Evolutionary conservation across 768 basidiomycete species (phyloP).

Genomic region (Hypholoma sublateritium): DNA sequence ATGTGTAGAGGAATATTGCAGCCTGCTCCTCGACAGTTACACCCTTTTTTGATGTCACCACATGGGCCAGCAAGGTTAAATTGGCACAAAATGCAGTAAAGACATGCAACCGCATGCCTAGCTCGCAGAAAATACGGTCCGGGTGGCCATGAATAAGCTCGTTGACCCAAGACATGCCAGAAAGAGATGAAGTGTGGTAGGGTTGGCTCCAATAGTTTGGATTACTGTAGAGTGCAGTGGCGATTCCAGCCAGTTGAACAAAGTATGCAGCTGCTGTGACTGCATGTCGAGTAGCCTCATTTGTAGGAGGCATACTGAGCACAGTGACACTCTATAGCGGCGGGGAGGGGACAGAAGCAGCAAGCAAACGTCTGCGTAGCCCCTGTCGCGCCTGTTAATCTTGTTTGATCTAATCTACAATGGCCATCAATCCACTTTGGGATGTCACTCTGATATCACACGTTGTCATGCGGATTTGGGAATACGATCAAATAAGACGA

Average conservation of each 20-base stretch:
- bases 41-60: constrained; percentile 4
- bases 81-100: neutral
- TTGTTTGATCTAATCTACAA: neutral
- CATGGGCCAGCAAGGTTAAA: neutral
- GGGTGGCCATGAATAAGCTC: constrained; percentile 19
- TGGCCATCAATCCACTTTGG: neutral
- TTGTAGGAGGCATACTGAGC: neutral
- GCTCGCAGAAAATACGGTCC: constrained; percentile 9
- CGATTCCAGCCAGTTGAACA: constrained; percentile 2
- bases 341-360: neutral
- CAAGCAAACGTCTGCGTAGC: neutral
- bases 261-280: constrained; percentile 6
- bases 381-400: neutral
- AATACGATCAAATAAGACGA: too few relatives aligned
- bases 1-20: constrained; percentile 27
- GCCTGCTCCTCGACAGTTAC: constrained; percentile 19
- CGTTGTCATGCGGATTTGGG: too few relatives aligned
- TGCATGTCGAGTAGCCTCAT: neutral
- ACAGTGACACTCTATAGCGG: neutral
- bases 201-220: constrained; percentile 9
- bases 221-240: constrained; percentile 2
- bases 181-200: constrained; percentile 18
- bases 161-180: constrained; percentile 16
- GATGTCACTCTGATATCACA: neutral
- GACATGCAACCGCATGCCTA: constrained; percentile 16